Evolutionary conservation across 2,329 filamentous ascomycete species (phyloP).

Genomic region (Trichoderma sp.): DNA sequence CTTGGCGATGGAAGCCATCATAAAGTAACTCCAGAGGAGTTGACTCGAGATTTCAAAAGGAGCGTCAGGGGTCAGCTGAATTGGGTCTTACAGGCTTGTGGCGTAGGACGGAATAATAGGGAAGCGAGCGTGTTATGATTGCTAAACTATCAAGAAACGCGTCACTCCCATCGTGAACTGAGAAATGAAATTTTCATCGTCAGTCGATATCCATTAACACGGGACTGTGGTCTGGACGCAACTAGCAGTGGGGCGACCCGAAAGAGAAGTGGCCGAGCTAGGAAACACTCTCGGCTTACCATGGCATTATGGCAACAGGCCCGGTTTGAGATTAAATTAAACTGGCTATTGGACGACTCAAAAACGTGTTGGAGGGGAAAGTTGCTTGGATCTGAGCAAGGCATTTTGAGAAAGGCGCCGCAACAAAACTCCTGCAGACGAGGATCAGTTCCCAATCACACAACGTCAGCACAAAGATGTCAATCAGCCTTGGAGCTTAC

Average conservation of each 20-base stretch:
- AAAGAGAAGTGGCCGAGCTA: background rate
- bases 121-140: background rate
- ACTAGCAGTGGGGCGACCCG: background rate
- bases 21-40: background rate
- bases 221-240: background rate
- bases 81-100: background rate
- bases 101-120: background rate
- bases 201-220: background rate
- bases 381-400: background rate
- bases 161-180: background rate
- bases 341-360: background rate
- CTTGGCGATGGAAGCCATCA: slow-evolving; percentile 11
- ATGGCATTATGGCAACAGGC: background rate
- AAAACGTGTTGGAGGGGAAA: background rate
- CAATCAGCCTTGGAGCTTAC: background rate
- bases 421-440: background rate
- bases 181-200: background rate
- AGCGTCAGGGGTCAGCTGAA: background rate
- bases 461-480: background rate
- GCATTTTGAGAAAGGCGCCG: background rate
- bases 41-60: background rate
- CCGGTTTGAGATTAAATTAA: background rate
- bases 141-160: background rate
- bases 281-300: background rate
- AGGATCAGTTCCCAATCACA: background rate